Base-by-base conservation (phyloP, 768 basidiomycete genomes). In the Gloeostereum incarnatum region DNA sequence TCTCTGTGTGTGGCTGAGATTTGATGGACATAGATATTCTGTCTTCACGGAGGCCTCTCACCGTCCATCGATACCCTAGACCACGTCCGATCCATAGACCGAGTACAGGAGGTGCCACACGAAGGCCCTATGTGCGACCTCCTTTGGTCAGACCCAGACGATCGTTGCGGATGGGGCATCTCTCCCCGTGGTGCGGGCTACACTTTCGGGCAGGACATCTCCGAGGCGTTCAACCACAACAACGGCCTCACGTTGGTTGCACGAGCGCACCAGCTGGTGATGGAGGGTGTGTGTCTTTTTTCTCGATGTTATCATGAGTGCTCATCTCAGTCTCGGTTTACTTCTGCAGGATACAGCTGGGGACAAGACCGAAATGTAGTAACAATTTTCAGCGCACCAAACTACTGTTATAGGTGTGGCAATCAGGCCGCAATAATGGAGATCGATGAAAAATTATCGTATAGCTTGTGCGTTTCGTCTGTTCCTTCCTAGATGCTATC, bases 371-470 rank as follows among this genome's bases (percentile, higher is more conserved):
- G 91, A 61, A 98, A 97, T 58, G 94, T 99, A 17, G 94, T 99
- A 48, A 99, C 94, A 30, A 97, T 99, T 57, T 99, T 97, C 71
- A 97, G 93, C 47, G 96, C 96, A 49, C 96, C 96, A 30, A 99
- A 99, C 66, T 99, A 97, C 63, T 99, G 94, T 65, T 99, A 99
- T 70, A 75, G 96, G 58, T 99, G 96, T 58, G 96, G 96, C 38
- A 99, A 99, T 60, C 96, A 98, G 56, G 96, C 96, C 39, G 96
- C 96, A 35, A 99, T 99, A 60, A 94, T 99, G 81, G 96, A 99
- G 62, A 96, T 99, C 61, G 96, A 99, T 63, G 88, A 91, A 78
- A 91, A 91, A 73, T 69, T 89, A 78, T 87, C 86, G 39, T 90
- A 89, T 62, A 88, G 82, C 66, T 89, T 89, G 86, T 87, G 50